phyloP scores from a whole-genome alignment of 2,329 filamentous ascomycete genomes.

The Fusarium austroafricanum region DNA sequence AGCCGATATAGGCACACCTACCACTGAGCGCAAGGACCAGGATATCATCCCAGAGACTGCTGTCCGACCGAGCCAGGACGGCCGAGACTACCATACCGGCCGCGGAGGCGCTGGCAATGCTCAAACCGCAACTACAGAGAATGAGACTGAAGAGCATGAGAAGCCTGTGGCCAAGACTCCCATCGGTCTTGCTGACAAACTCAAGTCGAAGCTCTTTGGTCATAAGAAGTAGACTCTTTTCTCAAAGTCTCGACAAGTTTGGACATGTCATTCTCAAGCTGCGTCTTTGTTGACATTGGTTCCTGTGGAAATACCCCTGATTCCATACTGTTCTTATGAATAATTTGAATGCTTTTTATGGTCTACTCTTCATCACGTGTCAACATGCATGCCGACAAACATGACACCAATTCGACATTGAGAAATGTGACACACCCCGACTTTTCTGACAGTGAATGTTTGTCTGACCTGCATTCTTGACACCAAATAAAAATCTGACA shows the following conservation, averaged over 20 bases:
- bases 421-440: conserved; percentile 2
- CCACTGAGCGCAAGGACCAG: conserved; percentile 59
- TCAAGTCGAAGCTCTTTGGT: conserved; percentile 66
- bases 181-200: conserved; percentile 65
- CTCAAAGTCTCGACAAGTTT: background rate
- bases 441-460: background rate
- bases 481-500: conserved; percentile 24
- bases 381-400: background rate
- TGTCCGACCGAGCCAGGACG: conserved; percentile 60
- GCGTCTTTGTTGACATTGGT: conserved; percentile 26
- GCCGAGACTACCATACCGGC: conserved; percentile 66
- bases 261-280: conserved; percentile 2
- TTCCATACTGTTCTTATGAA: conserved; percentile 33
- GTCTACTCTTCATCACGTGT: conserved; percentile 16
- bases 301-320: conserved; percentile 45
- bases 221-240: conserved; percentile 57
- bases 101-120: conserved; percentile 71
- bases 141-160: conserved; percentile 47
- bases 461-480: conserved; percentile 10
- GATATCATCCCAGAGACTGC: conserved; percentile 66
- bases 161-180: conserved; percentile 48
- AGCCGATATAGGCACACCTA: conserved; percentile 58
- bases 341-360: conserved; percentile 19
- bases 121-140: conserved; percentile 53
- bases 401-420: background rate